These are phyloP conservation scores for Russula emetica DNA, from an alignment of 768 basidiomycete genomes.

Conservation along the genomic window DNA sequence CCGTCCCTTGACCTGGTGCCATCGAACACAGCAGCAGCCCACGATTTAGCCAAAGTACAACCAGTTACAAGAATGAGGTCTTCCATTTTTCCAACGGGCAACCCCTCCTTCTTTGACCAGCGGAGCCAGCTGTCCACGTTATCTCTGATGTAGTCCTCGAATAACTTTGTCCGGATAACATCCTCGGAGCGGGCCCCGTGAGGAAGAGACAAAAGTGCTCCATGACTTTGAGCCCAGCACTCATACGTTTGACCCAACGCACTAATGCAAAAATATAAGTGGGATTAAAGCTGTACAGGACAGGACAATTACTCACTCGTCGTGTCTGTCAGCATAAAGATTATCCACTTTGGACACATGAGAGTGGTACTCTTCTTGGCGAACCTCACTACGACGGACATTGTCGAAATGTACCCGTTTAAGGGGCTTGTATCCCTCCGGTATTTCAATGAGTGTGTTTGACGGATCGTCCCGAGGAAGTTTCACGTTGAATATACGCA, in stretches of 20 bases:
- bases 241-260: background rate
- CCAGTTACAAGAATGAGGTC: background rate
- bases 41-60: background rate
- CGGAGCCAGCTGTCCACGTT: background rate
- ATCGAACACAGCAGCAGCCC: background rate
- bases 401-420: background rate
- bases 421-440: background rate
- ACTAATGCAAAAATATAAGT: background rate
- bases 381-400: background rate
- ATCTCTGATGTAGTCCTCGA: slow-evolving; percentile 3
- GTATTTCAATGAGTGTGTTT: background rate
- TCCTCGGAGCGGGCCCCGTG: background rate
- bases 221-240: background rate
- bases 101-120: background rate
- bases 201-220: background rate
- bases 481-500: slow-evolving; percentile 24
- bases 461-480: background rate
- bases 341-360: background rate
- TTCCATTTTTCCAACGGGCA: background rate
- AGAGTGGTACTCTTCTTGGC: background rate
- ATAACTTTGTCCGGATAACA: background rate
- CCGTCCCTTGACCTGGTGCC: background rate
- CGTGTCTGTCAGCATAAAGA: background rate
- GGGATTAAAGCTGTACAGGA: too few species aligned
- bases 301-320: background rate